Evolutionary conservation across 371 early-diverging fungal genomes (phyloP), one percentile per base, ranked within the genome.

Genomic region (Syncephalastrum sp.): DNA sequence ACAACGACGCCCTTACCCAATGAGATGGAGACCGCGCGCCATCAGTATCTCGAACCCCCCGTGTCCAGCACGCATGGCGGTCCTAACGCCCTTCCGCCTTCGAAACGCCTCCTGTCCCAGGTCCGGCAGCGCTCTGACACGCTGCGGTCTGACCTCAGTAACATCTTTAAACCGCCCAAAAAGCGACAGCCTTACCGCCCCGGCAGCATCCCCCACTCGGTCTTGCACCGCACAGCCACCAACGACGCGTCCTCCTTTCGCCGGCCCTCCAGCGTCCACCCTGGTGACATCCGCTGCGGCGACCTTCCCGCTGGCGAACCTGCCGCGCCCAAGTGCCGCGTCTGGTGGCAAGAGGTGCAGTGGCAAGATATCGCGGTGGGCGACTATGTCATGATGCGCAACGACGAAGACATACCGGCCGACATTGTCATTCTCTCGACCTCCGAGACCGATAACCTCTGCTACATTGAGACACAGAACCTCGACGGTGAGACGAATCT

Each of bases 311-410:
- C 67, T 15, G 60, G 60, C 7, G 67, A 67, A 23, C 57, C 67
- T 21, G 63, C 67, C 7, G 67, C 63, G 10, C 53, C 54, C 6
- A 50, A 54, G 24, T 67, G 67, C 53, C 62, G 63, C 15, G 57
- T 57, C 16, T 52, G 51, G 29, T 84, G 84, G 81, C 52, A 68
- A 52, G 60, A 73, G 56, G 67, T 72, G 5, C 74, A 65, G 56
- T 96, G 97, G 97, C 85, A 89, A 60, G 85, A 90, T 53, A 71
- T 98, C 38, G 82, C 84, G 52, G 94, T 94, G 2, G 99, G 99
- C 29, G 98, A 99, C 59, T 75, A 97, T 56, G 73, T 99, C 12
- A 73, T 85, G 56, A 69, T 99, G 17, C 65, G 83, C 21, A 91
- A 95, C 61, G 85, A 98, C 65, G 90, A 98, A 38, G 80, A 91